Conservation (phyloP, 257 asterid genomes). For the Cynanchum wilfordii region DNA sequence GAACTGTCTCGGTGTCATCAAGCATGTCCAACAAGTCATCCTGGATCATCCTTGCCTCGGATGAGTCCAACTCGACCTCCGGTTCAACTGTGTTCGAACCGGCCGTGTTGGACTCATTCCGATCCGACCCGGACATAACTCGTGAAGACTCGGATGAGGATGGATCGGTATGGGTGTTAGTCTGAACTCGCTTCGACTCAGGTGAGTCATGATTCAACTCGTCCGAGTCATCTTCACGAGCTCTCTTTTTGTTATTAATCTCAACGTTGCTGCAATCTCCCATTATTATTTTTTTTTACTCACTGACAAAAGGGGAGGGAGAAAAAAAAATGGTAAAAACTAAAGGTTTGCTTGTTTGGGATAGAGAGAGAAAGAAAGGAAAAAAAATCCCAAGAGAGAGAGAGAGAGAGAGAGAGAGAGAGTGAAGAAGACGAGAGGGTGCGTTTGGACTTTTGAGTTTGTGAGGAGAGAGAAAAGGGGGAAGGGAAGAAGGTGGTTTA, state of each 20-base stretch:
- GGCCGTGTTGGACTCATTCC: not conserved
- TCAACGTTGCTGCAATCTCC: constrained; percentile 14
- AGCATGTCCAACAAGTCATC: constrained; percentile 34
- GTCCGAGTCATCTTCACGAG: constrained; percentile 20
- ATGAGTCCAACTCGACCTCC: constrained; percentile 9
- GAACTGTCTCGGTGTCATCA: constrained; percentile 26
- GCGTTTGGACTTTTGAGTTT: not conserved
- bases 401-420: too few species aligned
- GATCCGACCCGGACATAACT: not conserved
- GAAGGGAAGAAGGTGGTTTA: not conserved
- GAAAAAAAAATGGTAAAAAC: too few species aligned
- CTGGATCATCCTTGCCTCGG: constrained; percentile 13
- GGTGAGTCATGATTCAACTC: constrained; percentile 2
- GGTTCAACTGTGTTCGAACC: not conserved
- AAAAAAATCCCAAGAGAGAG: not conserved
- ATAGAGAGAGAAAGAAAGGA: not conserved
- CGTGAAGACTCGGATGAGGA: constrained; percentile 12
- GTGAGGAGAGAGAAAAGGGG: constrained; percentile 13
- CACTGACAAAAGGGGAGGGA: not conserved
- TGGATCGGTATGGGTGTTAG: not conserved
- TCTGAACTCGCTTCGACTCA: constrained; percentile 20
- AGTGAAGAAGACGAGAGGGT: not conserved
- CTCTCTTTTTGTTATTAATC: constrained; percentile 21
- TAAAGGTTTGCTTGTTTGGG: constrained; percentile 13
- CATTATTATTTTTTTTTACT: not conserved